These are phyloP conservation scores for Lentinus tigrinus DNA, from an alignment of 768 basidiomycete species.

Conservation along the genomic window DNA sequence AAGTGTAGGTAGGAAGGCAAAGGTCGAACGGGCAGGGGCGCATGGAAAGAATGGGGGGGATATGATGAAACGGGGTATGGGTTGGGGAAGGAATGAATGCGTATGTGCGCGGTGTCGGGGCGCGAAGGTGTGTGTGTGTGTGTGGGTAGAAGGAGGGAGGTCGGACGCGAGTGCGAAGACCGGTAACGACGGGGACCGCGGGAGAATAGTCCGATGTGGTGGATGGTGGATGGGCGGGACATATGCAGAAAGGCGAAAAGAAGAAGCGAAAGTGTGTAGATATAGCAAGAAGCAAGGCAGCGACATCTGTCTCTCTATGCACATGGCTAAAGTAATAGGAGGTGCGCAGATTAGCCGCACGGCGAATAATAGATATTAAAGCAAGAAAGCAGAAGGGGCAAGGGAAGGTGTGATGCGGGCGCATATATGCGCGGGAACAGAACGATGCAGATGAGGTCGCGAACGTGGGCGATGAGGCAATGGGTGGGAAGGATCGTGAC, in stretches of 20 bases:
- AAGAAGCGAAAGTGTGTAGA: constrained; percentile 32
- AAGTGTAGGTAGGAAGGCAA: neutral
- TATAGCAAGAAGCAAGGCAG: constrained; percentile 27
- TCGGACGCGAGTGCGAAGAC: neutral
- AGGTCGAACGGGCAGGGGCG: neutral
- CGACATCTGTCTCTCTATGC: constrained; percentile 17
- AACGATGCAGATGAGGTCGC: neutral
- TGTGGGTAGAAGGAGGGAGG: neutral
- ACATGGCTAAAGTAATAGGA: constrained; percentile 19
- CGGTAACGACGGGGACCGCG: neutral
- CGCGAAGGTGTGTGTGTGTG: neutral
- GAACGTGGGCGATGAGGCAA: neutral
- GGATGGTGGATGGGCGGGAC: neutral
- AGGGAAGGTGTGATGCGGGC: neutral
- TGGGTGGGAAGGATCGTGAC: neutral
- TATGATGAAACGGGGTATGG: too few relatives aligned
- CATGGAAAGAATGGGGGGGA: too few relatives aligned
- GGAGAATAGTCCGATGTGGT: neutral
- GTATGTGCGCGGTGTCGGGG: constrained; percentile 4
- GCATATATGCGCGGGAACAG: neutral
- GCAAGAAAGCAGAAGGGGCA: neutral
- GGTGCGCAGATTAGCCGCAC: constrained; percentile 13
- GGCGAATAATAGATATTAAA: constrained; percentile 19
- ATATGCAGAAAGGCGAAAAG: constrained; percentile 7
- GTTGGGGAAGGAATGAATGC: neutral